phyloP scores from a whole-genome alignment of 805 yeast species.

The Nakazawaea laoshanensis region DNA sequence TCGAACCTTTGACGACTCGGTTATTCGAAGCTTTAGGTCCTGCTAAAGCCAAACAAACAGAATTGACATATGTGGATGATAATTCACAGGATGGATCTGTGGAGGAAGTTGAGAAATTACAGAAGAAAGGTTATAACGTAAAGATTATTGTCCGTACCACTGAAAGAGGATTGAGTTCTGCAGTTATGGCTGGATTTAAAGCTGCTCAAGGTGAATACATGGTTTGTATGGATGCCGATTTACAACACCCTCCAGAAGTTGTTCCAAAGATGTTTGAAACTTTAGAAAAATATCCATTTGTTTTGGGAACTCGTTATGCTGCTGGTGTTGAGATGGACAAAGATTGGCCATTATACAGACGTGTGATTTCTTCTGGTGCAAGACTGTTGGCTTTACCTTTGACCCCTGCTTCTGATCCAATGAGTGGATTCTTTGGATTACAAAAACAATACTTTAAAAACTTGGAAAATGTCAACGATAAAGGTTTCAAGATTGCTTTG shows the following conservation, averaged over 20 bases:
- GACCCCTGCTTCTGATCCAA: conserved; percentile 44
- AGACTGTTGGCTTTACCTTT: conserved; percentile 39
- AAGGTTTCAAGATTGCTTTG: conserved; percentile 42
- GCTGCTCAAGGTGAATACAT: conserved; percentile 38
- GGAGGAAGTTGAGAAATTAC: conserved; percentile 37
- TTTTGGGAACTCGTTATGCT: conserved; percentile 44
- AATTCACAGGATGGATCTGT: conserved; percentile 44
- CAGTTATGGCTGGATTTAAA: conserved; percentile 38
- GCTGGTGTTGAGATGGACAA: conserved; percentile 46
- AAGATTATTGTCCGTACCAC: conserved; percentile 39
- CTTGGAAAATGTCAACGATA: conserved; percentile 30
- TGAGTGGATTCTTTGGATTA: conserved; percentile 44
- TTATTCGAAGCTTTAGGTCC: conserved; percentile 39
- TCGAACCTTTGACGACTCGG: conserved; percentile 39
- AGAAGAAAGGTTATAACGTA: conserved; percentile 38
- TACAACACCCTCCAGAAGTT: conserved; percentile 45
- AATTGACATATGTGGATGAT: conserved; percentile 42
- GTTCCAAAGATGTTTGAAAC: conserved; percentile 35
- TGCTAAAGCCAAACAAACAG: conserved; percentile 30
- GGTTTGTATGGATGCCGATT: conserved; percentile 46
- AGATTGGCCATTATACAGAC: conserved; percentile 44
- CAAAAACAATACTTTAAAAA: conserved; percentile 33
- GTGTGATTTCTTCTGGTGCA: conserved; percentile 41
- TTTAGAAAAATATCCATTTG: conserved; percentile 33
- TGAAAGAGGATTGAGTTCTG: conserved; percentile 42